These are phyloP conservation scores for Ganoderma sinense DNA, from an alignment of 1,284 basidiomycete species.

Conservation along the genomic window DNA sequence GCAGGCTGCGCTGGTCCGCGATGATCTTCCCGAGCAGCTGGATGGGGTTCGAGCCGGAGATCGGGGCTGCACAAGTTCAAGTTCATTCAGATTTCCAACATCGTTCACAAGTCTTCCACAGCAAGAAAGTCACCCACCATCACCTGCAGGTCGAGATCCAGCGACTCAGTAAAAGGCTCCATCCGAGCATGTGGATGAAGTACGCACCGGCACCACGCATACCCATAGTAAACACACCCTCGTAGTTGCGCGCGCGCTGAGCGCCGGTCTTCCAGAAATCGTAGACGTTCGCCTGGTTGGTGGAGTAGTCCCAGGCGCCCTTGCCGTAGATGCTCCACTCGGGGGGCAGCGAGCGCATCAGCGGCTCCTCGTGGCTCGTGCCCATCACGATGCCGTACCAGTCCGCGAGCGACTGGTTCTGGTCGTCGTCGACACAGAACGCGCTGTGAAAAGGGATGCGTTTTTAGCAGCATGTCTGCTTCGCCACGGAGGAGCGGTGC, in stretches of 20 bases:
- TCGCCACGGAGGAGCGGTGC: not conserved
- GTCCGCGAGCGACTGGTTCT: conserved; percentile 71
- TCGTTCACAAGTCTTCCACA: not conserved
- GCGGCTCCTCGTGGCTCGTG: conserved; percentile 72
- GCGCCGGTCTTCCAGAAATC: conserved; percentile 66
- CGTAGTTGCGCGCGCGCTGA: conserved; percentile 61
- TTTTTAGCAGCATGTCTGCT: not conserved
- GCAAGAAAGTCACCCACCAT: conserved; percentile 42
- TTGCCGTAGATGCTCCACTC: conserved; percentile 64
- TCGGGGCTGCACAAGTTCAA: conserved; percentile 50
- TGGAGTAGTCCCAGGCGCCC: conserved; percentile 69
- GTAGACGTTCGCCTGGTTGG: conserved; percentile 60
- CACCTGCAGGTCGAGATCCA: conserved; percentile 38
- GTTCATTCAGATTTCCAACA: not conserved
- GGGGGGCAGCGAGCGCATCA: conserved; percentile 67
- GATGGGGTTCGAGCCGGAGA: conserved; percentile 54
- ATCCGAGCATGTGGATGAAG: not conserved
- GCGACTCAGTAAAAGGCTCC: not conserved
- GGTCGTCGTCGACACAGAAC: conserved; percentile 72
- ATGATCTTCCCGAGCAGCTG: conserved; percentile 64
- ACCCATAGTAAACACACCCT: conserved; percentile 68
- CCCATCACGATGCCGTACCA: conserved; percentile 77
- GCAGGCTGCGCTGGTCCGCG: conserved; percentile 64
- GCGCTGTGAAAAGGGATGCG: conserved; percentile 49
- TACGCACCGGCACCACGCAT: conserved; percentile 56